Conservation (phyloP, 768 basidiomycete genomes). For the Russula dissimulans region DNA sequence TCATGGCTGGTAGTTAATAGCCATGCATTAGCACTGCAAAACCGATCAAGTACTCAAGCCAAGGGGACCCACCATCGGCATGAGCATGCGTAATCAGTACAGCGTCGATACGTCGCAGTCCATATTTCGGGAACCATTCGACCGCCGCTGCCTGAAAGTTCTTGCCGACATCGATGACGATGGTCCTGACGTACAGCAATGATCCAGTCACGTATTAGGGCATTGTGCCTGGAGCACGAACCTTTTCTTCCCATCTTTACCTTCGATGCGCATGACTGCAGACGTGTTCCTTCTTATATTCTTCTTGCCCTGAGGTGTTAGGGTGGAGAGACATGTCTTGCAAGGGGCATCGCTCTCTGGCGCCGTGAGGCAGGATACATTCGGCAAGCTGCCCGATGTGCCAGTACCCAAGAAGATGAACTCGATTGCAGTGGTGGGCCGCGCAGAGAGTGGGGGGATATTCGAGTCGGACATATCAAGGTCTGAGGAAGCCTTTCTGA, state of each 20-base stretch:
- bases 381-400: constrained; percentile 64
- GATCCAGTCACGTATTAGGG: neutral
- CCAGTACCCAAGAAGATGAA: constrained; percentile 81
- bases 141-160: constrained; percentile 55
- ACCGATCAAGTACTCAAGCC: neutral
- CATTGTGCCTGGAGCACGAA: constrained; percentile 31
- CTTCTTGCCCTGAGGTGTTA: constrained; percentile 63
- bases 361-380: constrained; percentile 65
- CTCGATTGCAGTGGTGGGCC: constrained; percentile 33
- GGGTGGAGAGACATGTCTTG: constrained; percentile 57
- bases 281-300: constrained; percentile 83
- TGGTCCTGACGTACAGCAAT: constrained; percentile 39
- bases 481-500: neutral
- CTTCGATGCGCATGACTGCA: constrained; percentile 46
- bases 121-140: constrained; percentile 62
- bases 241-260: constrained; percentile 35
- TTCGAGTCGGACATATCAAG: neutral
- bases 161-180: constrained; percentile 81
- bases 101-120: constrained; percentile 60
- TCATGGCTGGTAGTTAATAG: constrained; percentile 47
- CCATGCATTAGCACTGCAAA: neutral
- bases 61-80: constrained; percentile 51
- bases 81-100: constrained; percentile 84
- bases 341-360: constrained; percentile 45
- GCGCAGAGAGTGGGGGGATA: neutral